Evolutionary conservation across 2,329 filamentous ascomycete genomes (phyloP), one percentile per base, ranked within the genome.

Genomic region (Trematosphaeria pertusa): DNA sequence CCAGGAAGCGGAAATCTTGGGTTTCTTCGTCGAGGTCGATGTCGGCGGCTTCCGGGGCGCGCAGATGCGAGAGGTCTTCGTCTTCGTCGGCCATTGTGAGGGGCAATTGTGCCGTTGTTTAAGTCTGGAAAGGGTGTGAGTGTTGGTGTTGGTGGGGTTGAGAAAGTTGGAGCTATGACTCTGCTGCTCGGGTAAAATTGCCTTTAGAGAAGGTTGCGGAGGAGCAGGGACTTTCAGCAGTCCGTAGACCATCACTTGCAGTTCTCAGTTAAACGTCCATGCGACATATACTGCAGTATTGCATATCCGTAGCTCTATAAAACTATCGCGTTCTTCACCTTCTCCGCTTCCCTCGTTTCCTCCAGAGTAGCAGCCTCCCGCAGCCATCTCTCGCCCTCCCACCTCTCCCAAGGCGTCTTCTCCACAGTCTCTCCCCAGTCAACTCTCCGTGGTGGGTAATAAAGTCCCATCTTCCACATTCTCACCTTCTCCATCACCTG

Each of bases 1-100:
- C 77, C 31, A 87, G 86, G 52, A 92, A 87, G 55, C 89, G 87
- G 71, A 93, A 97, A 74, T 97, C 93, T 64, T 92, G 91, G 2
- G 87, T 83, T 69, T 92, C 42, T 61, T 96, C 92, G 31, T 87
- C 87, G 42, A 86, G 79, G 69, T 87, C 64, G 78, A 62, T 50
- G 6, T 70, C 68, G 9, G 38, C 62, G 11, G 55, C 46, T 5
- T 62, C 58, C 3, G 56, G 54, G 18, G 41, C 60, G 31, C 52
- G 54, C 37, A 69, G 44, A 22, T 64, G 58, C 34, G 65, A 56
- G 4, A 60, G 39, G 18, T 72, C 68, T 43, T 72, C 69, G 43
- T 72, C 68, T 53, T 66, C 62, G 55, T 72, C 68, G 15, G 63
- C 66, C 68, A 71, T 70, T 41, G 26, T 49, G 42, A 37, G 37